Evolutionary conservation across 2,329 filamentous ascomycete species (phyloP).

Genomic region (Nothomitra cinnamomea): DNA sequence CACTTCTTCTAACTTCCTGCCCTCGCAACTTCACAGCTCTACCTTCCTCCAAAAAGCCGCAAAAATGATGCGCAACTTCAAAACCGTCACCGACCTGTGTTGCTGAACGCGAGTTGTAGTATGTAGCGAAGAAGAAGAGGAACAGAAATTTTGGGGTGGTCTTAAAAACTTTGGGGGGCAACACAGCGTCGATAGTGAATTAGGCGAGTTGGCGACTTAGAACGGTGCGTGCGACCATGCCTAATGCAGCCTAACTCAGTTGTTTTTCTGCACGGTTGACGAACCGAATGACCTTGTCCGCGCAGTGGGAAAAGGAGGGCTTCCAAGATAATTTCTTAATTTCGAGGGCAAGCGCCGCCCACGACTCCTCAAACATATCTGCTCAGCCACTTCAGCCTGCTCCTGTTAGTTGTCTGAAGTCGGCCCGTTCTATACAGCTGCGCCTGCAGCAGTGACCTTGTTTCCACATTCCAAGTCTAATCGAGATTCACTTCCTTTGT

Average conservation of each 20-base stretch:
- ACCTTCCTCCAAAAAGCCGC: conserved; percentile 18
- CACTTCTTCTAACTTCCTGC: conserved; percentile 3
- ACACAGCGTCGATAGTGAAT: neutral
- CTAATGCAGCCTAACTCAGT: neutral
- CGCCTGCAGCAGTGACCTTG: too few relatives aligned
- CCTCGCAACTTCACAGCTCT: conserved; percentile 17
- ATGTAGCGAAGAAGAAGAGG: neutral
- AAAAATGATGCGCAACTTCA: neutral
- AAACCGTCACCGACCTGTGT: neutral
- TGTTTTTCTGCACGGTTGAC: neutral
- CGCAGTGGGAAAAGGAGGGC: too few relatives aligned
- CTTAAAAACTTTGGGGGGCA: neutral
- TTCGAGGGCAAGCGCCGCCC: too few relatives aligned
- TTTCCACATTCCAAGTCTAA: too few relatives aligned
- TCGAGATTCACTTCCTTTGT: too few relatives aligned
- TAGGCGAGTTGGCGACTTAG: neutral
- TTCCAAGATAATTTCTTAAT: too few relatives aligned
- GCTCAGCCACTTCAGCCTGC: too few relatives aligned
- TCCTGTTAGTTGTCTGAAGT: too few relatives aligned
- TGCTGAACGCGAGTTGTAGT: conserved; percentile 3
- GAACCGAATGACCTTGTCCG: neutral
- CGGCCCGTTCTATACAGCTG: too few relatives aligned
- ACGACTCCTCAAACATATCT: too few relatives aligned
- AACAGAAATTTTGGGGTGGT: neutral
- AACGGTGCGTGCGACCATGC: too few relatives aligned